These are phyloP conservation scores for Pyronema domesticum DNA, from an alignment of 495 filamentous ascomycete genomes.

Conservation along the genomic window DNA sequence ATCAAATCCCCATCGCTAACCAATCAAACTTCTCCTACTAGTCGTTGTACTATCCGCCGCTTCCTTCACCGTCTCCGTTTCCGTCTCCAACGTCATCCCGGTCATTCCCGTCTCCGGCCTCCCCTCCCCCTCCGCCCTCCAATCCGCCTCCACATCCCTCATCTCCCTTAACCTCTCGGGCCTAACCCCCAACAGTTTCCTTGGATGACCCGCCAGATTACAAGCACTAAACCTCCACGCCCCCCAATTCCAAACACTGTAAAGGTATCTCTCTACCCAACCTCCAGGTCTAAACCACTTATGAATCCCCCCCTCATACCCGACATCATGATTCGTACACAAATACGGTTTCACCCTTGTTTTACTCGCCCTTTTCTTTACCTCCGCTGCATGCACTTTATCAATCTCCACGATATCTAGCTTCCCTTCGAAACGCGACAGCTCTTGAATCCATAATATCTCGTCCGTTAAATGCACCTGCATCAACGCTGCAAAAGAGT, in stretches of 20 bases:
- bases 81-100: no score
- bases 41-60: no score
- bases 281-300: conserved; percentile 14
- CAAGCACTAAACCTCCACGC: conserved; percentile 19
- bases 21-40: no score
- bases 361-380: conserved; percentile 5
- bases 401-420: conserved; percentile 16
- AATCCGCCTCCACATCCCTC: not conserved
- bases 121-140: not conserved
- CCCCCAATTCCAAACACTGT: conserved; percentile 12
- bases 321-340: conserved; percentile 18
- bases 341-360: conserved; percentile 18
- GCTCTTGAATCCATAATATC: conserved; percentile 19
- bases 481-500: conserved; percentile 15
- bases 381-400: conserved; percentile 10
- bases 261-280: conserved; percentile 14
- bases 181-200: conserved; percentile 9
- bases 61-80: no score
- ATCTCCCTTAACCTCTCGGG: not conserved
- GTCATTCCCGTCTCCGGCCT: no score
- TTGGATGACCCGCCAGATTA: conserved; percentile 10
- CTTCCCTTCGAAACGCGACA: conserved; percentile 7
- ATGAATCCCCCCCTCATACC: conserved; percentile 20
- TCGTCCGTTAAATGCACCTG: conserved; percentile 20
- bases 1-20: no score